A percentile compares a stretch with the other conserved stretches of the same genome.
phyloP scores from a whole-genome alignment of 2,329 filamentous ascomycete species.

The Aspergillus costaricaensis region DNA sequence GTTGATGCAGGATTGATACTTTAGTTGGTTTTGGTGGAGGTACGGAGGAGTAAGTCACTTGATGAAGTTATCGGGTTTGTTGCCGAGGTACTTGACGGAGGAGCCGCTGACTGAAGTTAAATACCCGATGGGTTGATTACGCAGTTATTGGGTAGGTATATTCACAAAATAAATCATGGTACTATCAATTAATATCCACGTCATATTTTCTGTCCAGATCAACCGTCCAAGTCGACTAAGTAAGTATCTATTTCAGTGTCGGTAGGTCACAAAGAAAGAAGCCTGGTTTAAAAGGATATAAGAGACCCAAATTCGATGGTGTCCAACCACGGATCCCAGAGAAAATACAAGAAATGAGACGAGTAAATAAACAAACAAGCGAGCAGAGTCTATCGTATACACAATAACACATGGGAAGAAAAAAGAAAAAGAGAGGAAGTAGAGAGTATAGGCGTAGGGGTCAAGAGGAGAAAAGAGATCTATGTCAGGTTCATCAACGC shows the following conservation, averaged over 20 bases:
- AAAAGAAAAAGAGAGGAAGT: slow-evolving; percentile 16
- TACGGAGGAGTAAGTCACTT: no score
- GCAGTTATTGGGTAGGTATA: no score
- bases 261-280: slow-evolving; percentile 4
- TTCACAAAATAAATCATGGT: no score
- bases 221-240: background rate
- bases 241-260: background rate
- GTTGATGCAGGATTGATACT: no score
- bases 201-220: slow-evolving; percentile 3
- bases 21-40: no score
- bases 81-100: no score
- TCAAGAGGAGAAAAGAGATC: slow-evolving; percentile 9
- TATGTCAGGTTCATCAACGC: slow-evolving; percentile 4
- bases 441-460: slow-evolving; percentile 16
- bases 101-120: no score
- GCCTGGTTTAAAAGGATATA: background rate
- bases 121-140: no score
- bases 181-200: background rate
- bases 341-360: background rate
- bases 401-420: slow-evolving; percentile 20
- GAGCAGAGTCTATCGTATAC: slow-evolving; percentile 24
- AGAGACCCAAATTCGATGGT: background rate
- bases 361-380: background rate
- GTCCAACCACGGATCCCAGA: background rate
- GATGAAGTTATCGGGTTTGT: no score